These are phyloP conservation scores for Phytophthora ramorum DNA, from an alignment of 352 stramenopile species.

Conservation along the genomic window DNA sequence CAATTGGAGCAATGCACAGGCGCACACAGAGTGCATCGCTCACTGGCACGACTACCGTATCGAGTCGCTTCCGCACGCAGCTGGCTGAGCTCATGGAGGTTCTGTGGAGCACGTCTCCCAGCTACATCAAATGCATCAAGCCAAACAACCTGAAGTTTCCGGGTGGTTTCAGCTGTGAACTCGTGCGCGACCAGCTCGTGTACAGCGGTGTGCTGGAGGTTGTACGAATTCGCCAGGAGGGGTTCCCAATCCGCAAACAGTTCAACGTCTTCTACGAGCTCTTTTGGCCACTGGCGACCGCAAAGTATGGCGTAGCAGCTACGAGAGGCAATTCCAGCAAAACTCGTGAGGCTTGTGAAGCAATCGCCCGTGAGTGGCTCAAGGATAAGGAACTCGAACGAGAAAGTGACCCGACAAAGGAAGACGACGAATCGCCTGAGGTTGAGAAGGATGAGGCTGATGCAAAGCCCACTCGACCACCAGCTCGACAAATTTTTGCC, in stretches of 20 bases:
- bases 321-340: slow-evolving; percentile 33
- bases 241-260: slow-evolving; percentile 88
- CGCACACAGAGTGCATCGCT: slow-evolving; percentile 56
- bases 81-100: slow-evolving; percentile 85
- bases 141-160: slow-evolving; percentile 94
- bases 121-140: slow-evolving; percentile 96
- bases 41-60: slow-evolving; percentile 70
- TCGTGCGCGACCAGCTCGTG: slow-evolving; percentile 90
- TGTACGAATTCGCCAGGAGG: slow-evolving; percentile 92
- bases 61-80: slow-evolving; percentile 82
- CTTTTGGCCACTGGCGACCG: slow-evolving; percentile 63
- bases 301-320: slow-evolving; percentile 29
- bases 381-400: slow-evolving; percentile 35
- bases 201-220: slow-evolving; percentile 95
- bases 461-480: background rate
- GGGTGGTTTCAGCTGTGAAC: slow-evolving; percentile 86
- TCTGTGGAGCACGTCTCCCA: slow-evolving; percentile 87
- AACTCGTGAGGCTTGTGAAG: slow-evolving; percentile 48
- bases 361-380: slow-evolving; percentile 63
- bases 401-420: slow-evolving; percentile 1
- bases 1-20: slow-evolving; percentile 30
- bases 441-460: slow-evolving; percentile 29
- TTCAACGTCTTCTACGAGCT: slow-evolving; percentile 80
- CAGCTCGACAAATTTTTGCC: slow-evolving; percentile 52
- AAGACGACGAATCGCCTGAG: slow-evolving; percentile 27